Percentiles rank a stretch among this genome's conserved stretches.
phyloP scores from a whole-genome alignment of 2,329 filamentous ascomycete genomes.

The Bipolaris cookei region DNA sequence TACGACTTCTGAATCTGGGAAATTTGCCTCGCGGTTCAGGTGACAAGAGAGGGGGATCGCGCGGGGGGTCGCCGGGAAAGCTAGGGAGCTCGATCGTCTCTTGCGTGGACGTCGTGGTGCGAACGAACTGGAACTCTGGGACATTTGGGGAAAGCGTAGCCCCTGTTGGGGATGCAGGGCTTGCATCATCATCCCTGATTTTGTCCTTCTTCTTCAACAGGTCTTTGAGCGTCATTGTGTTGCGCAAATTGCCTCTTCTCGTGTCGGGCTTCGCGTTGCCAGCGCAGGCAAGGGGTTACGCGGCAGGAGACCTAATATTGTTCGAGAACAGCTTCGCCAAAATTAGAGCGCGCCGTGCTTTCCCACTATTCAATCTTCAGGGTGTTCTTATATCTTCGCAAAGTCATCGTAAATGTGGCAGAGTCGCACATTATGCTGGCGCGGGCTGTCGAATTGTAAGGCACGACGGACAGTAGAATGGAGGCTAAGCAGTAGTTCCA shows the following conservation, averaged over 20 bases:
- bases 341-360: constrained; percentile 8
- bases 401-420: constrained; percentile 27
- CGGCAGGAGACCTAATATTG: constrained; percentile 17
- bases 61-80: constrained; percentile 53
- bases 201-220: constrained; percentile 67
- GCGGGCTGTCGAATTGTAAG: constrained; percentile 32
- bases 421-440: constrained; percentile 36
- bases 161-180: constrained; percentile 26
- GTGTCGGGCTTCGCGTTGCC: constrained; percentile 18
- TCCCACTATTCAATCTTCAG: constrained; percentile 35
- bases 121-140: constrained; percentile 79
- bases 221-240: constrained; percentile 64
- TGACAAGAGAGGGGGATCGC: constrained; percentile 38
- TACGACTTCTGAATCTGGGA: constrained; percentile 43
- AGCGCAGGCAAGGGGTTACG: constrained; percentile 22
- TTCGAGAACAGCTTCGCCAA: constrained; percentile 12
- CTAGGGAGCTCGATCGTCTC: constrained; percentile 77
- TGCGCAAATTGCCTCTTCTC: constrained; percentile 14
- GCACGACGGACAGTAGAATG: constrained; percentile 29
- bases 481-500: constrained; percentile 30
- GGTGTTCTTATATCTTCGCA: constrained; percentile 44
- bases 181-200: constrained; percentile 58
- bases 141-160: constrained; percentile 40
- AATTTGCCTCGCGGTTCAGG: constrained; percentile 38
- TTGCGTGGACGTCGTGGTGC: constrained; percentile 80